Base-by-base conservation (phyloP, 768 basidiomycete genomes). In the Mycena floridula region DNA sequence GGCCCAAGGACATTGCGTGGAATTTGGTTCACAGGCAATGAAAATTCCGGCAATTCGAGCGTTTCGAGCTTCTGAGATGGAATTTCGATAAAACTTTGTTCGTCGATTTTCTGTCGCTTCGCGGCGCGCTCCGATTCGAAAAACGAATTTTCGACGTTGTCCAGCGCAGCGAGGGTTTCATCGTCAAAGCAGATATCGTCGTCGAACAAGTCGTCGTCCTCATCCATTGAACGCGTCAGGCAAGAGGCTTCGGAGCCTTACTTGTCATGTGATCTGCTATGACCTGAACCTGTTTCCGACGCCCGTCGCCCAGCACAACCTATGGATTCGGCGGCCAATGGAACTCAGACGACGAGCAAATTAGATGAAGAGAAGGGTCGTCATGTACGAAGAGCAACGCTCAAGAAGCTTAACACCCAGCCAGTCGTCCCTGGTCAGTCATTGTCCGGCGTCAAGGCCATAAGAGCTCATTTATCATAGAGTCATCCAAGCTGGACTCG, bases 401-500 rank as follows among this genome's bases (percentile, higher is more conserved):
- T 87, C 52, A 84, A 73, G 59, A 65, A 73, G 25, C 64, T 73
- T 39, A 88, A 88, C 58, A 49, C 63, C 18, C 69, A 64, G n/a
- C 64, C 68, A 42, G 61, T 61, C 41, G 61, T 65, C n/a, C 65
- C 68, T 72, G 78, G 82, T 74, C 44, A 50, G 66, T 63, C n/a
- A n/a, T n/a, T n/a, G n/a, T n/a, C n/a, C n/a, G n/a, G n/a, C n/a
- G n/a, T n/a, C n/a, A n/a, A n/a, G n/a, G n/a, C 32, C 13, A 35
- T 35, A 18, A 35, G 32, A 35, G 32, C 41, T 35, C 23, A 18
- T 36, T 43, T 42, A 21, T 22, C 28, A 27, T 54, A 91, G 90
- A 85, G 59, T 69, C 78, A 8, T 69, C 77, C 18, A 92, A 82
- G 59, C 73, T 93, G 20, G 96, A 98, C 63, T 92, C 96, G 3